Evolutionary conservation across 2,329 filamentous ascomycete species (phyloP), one percentile per base, ranked within the genome.

Genomic region (Cercospora sp.): DNA sequence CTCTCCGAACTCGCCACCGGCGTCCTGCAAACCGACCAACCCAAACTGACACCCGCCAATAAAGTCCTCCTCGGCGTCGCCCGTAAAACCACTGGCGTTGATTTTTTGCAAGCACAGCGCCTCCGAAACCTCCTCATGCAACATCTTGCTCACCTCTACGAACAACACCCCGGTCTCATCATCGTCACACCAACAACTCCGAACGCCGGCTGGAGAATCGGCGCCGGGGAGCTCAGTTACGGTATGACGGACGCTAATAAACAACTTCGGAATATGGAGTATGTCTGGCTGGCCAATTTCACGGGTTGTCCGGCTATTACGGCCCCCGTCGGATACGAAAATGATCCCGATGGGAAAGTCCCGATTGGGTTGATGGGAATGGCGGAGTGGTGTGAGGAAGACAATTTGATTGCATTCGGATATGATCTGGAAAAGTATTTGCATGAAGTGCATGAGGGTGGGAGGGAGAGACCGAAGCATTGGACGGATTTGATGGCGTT

Each of bases 241-340:
- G 94, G 94, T 2, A 82, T 92, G 72, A 89, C 85, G 42, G 90
- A 97, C 77, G 89, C 85, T 0, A 93, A 95, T 77, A 83, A 81
- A 69, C 89, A 87, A 16, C 82, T 96, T n/a, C 83, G 86, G 28
- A 91, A 87, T 76, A 96, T 97, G 92, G 87, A 90, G 78, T 97
- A 92, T 79, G 89, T 91, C 16, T 96, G 91, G 86, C 80, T 96
- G 39, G 91, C 93, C 6, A 97, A 97, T 79, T 89, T 93, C 73
- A 87, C 85, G 0, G 94, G 94, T 0, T 89, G 89, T 60, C 94
- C 94, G 0, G 88, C 91, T 1, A 86, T 96, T 12, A 88, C 84
- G 57, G 88, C 88, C 39, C 93, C 94, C 0, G 88, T 91, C 10
- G 93, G 92, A 0, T 96, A 93, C 79, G 85, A 83, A 28, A 31